These are phyloP conservation scores for Nicotiana tabacum DNA, from an alignment of 257 asterid species.

Conservation along the genomic window DNA sequence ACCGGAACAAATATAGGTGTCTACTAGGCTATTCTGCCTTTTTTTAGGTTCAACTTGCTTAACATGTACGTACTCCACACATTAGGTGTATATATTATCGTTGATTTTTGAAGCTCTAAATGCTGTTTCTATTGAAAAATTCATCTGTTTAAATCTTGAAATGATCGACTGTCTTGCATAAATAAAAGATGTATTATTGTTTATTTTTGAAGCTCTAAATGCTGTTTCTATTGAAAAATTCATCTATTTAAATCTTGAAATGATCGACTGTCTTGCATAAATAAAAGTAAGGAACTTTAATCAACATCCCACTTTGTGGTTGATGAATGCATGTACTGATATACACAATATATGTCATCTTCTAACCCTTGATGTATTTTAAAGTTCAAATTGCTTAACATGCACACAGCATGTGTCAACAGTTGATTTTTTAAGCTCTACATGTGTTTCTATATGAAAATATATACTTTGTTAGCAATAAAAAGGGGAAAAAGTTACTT, in stretches of 20 bases:
- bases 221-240: neutral
- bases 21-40: too few species aligned
- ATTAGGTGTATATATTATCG: too few species aligned
- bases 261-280: neutral
- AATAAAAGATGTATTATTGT: neutral
- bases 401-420: too few species aligned
- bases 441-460: too few species aligned
- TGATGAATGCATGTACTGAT: neutral
- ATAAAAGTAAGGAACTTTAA: neutral
- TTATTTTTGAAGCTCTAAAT: neutral
- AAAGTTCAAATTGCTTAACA: too few species aligned
- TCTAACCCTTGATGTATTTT: too few species aligned
- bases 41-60: neutral
- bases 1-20: too few species aligned
- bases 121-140: neutral
- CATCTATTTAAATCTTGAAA: neutral
- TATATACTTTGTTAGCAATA: too few species aligned
- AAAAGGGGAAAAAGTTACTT: too few species aligned
- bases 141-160: neutral
- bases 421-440: too few species aligned
- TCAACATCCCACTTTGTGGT: neutral
- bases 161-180: neutral
- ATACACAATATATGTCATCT: too few species aligned
- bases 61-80: neutral
- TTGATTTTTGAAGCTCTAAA: neutral